A percentile compares a stretch with the other conserved stretches of the same genome.
These are phyloP conservation scores for Hordeum marinum DNA, from an alignment of 176 grass and related monocot species.

Conservation along the genomic window DNA sequence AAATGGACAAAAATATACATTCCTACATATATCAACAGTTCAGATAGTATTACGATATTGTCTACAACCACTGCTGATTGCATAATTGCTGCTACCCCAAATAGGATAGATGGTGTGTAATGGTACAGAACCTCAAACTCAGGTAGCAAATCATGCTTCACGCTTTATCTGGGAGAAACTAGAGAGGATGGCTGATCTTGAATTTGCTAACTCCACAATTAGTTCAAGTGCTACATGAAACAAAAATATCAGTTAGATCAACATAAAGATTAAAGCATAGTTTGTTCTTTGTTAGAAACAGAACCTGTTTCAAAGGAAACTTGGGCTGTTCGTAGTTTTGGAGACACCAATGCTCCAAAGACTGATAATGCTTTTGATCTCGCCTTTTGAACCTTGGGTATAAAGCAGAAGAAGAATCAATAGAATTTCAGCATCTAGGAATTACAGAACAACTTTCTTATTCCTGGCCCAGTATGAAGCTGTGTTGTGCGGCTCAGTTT, in stretches of 20 bases:
- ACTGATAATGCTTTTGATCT: conserved; percentile 78
- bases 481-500: background rate
- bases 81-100: background rate
- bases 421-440: background rate
- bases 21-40: background rate
- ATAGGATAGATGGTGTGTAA: background rate
- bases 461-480: background rate
- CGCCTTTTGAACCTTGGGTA: conserved; percentile 51
- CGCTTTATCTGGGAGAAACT: conserved; percentile 40
- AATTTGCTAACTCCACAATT: conserved; percentile 64
- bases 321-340: conserved; percentile 74
- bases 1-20: background rate
- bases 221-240: conserved; percentile 61
- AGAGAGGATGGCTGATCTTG: conserved; percentile 45
- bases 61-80: background rate
- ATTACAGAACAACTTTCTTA: background rate
- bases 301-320: conserved; percentile 90
- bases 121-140: background rate
- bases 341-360: conserved; percentile 74
- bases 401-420: background rate
- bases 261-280: background rate
- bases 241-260: conserved; percentile 21
- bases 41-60: background rate
- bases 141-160: background rate
- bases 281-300: background rate